Base-by-base conservation (phyloP, 257 asterid species). In the Rehmannia glutinosa region DNA sequence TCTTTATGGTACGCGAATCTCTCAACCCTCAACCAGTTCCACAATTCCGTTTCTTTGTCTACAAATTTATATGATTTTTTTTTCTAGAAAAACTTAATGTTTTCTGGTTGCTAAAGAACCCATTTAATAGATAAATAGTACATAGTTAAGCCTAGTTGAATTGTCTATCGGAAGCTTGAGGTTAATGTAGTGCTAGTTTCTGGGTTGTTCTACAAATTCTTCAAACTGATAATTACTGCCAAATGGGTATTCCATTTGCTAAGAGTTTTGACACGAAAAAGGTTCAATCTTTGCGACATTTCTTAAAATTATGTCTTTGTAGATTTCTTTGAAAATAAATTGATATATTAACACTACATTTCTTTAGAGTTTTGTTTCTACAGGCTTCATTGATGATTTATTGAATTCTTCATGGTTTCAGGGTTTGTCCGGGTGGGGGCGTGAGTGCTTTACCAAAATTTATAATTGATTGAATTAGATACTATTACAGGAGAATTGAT, bases 1-100 rank as follows among this genome's bases (percentile, higher is more conserved):
- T 68, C 61, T 70, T 11, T 13, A 24, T 20, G 75, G 69, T 73
- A 69, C 17, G 75, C 43, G 45, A 65, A 46, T 66, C 59, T 57
- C 50, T 33, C 15, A 51, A 24, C 56, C 55, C 30, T 32, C 19
- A 2, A 8, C 23, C 51, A 60, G 11, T 55, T 57, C 13, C 51
- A 12, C 4, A 16, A 16, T 10, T 62, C 9, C 38, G n/a, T 19
- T 21, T 15, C 3, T 15, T 16, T 42, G 25, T 27, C 13, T 23
- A 15, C 6, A 8, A 25, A 16, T 54, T 54, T 41, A 15, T 27
- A 3, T 21, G 11, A 16, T 11, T 28, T 6, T 27, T 9, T 51
- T 36, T 25, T 45, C 49, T n/a, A 2, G 36, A 33, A 51, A 4
- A 28, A 23, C 8, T 35, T 23, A 8, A 33, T 23, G 21, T 9